These are phyloP conservation scores for Penicillium carneum DNA, from an alignment of 2,329 filamentous ascomycete species.

Conservation along the genomic window DNA sequence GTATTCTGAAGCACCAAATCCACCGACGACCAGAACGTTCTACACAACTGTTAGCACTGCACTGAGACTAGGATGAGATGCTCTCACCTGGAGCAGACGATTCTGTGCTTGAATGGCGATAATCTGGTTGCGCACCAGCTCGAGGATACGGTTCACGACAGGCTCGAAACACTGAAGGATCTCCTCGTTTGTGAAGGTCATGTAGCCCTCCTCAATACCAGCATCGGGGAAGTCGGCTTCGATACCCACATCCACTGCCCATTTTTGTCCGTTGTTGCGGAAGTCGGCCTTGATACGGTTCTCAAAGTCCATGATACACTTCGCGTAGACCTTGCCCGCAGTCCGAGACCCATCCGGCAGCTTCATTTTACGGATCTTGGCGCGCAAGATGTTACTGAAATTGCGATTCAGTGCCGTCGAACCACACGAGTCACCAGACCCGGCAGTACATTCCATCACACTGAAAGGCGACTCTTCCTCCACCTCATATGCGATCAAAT, in stretches of 20 bases:
- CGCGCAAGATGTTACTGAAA: conserved; percentile 95
- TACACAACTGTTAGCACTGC: conserved; percentile 44
- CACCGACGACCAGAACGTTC: conserved; percentile 96
- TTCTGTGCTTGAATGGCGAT: conserved; percentile 99
- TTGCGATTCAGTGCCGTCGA: conserved; percentile 98
- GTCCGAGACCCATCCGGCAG: conserved; percentile 95
- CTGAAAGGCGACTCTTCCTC: conserved; percentile 97
- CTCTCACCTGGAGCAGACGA: conserved; percentile 76
- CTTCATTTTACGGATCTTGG: conserved; percentile 99
- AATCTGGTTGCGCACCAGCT: conserved; percentile 96
- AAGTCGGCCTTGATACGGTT: conserved; percentile 99
- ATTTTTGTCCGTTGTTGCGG: conserved; percentile 98
- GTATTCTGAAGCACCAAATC: conserved; percentile 97
- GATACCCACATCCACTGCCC: conserved; percentile 98
- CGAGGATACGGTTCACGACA: conserved; percentile 94
- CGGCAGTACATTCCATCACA: conserved; percentile 94
- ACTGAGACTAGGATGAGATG: not conserved
- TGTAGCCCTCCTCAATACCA: conserved; percentile 97
- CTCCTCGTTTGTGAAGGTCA: conserved; percentile 99
- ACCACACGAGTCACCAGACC: conserved; percentile 95
- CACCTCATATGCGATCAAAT: conserved; percentile 98
- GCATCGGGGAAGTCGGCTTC: conserved; percentile 98
- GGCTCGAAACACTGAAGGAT: conserved; percentile 99
- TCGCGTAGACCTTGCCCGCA: conserved; percentile 96
- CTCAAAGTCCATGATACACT: conserved; percentile 99